Evolutionary conservation across 108 stramenopile genomes (phyloP).

Genomic region (Cyclotella choctawhatcheeana): DNA sequence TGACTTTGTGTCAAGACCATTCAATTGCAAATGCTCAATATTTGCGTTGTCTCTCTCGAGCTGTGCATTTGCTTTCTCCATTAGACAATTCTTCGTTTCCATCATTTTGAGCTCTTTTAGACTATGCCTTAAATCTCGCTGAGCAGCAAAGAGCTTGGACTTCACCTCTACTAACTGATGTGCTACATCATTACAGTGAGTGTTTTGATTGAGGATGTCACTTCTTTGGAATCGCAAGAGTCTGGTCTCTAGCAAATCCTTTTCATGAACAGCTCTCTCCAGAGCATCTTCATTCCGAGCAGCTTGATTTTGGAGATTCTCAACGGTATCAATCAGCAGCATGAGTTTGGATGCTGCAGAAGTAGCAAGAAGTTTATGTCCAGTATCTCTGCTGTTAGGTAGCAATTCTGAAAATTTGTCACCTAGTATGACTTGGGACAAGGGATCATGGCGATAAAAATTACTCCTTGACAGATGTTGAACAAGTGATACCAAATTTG

Average conservation of each 20-base stretch:
- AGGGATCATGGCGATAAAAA: not conserved
- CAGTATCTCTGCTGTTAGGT: not conserved
- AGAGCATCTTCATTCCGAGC: not conserved
- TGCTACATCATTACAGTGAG: not conserved
- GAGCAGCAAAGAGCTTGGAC: not conserved
- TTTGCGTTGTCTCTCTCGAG: constrained; percentile 10
- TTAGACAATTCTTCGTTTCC: not conserved
- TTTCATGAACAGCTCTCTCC: not conserved
- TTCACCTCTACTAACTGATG: not conserved
- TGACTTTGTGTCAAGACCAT: not conserved
- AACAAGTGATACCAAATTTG: not conserved
- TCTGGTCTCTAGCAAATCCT: constrained; percentile 4
- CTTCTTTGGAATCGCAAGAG: not conserved
- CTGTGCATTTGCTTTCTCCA: constrained; percentile 2
- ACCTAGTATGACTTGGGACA: not conserved
- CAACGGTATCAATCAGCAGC: not conserved
- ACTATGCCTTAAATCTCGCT: constrained; percentile 4
- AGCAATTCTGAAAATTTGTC: not conserved
- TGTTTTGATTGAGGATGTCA: not conserved
- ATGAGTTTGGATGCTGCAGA: constrained; percentile 6
- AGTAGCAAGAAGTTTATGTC: not conserved
- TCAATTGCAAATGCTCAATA: not conserved
- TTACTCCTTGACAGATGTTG: not conserved
- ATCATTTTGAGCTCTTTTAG: not conserved
- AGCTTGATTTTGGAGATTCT: not conserved